Base-by-base conservation (phyloP, 768 basidiomycete species). In the Mycena epipterygia region DNA sequence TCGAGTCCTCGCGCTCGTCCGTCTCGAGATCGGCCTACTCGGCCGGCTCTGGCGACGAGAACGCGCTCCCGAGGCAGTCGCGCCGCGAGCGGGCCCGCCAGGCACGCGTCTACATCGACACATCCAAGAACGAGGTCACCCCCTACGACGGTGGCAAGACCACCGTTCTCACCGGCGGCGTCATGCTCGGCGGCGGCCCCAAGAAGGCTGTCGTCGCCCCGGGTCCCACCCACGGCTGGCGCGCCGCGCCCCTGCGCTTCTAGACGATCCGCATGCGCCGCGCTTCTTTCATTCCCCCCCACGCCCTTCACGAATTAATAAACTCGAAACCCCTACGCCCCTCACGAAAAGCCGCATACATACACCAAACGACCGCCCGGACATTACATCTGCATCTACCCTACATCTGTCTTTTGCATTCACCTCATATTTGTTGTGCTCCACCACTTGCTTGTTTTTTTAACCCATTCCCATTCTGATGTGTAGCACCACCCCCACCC, bases 61-160 rank as follows among this genome's bases (percentile, higher is more conserved):
- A 77, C 49, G 81, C n/a, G 1, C 71, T 67, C 52, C 74, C 76
- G 72, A 88, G 87, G 77, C 85, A 88, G 64, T 92, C 91, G 27
- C 90, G 91, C 63, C 88, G 92, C 68, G 93, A 94, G 79, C 87
- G 86, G 57, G 88, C 89, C 12, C 87, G 90, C 71, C 90, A 91
- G 78, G 87, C 88, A 27, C 89, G 89, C 71, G 91, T 95, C 74
- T 94, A 87, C 77, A 80, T 95, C 63, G 94, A 95, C 80, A 88
- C 85, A 25, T 81, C 90, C 76, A 95, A 91, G 85, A 94, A 81
- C 62, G 92, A 92, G 51, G 92, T 95, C 71, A 95, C 93, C 53
- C 92, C 92, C 75, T 95, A 95, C 75, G 93, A 95, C 74, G 93
- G 93, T 64, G 94, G 94, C 72, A 94, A 94, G 87, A 95, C 94